Evolutionary conservation across 2,329 filamentous ascomycete genomes (phyloP).

Genomic region (Alternaria conjuncta): DNA sequence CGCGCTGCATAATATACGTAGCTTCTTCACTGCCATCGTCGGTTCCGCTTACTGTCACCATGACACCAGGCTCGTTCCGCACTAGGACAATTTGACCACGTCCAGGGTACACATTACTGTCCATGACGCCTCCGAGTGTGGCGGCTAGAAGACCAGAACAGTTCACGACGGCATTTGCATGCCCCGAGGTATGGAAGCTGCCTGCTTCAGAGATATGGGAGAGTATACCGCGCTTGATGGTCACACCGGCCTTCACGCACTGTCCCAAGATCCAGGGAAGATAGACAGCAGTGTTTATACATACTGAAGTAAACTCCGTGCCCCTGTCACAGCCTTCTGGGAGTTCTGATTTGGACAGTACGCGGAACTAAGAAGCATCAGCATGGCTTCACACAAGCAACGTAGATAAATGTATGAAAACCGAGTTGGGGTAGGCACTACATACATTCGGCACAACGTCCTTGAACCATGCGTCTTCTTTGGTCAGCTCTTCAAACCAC

Average conservation of each 20-base stretch:
- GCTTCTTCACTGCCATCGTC: constrained; percentile 76
- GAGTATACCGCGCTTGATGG: constrained; percentile 55
- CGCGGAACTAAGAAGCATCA: constrained; percentile 60
- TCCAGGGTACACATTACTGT: constrained; percentile 73
- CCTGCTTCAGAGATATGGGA: constrained; percentile 77
- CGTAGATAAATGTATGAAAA: neutral
- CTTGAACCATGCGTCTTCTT: constrained; percentile 75
- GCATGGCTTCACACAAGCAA: neutral
- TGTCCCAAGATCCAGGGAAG: constrained; percentile 84
- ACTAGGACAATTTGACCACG: constrained; percentile 87
- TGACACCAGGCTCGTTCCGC: constrained; percentile 74
- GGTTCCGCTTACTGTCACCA: constrained; percentile 73
- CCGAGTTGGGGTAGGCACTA: neutral
- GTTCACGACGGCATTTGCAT: constrained; percentile 78
- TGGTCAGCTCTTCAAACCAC: constrained; percentile 72
- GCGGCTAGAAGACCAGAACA: constrained; percentile 80
- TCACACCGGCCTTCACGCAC: constrained; percentile 75
- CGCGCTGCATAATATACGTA: constrained; percentile 82
- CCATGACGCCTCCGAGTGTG: constrained; percentile 81
- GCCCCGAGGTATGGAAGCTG: constrained; percentile 61
- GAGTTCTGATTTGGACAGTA: constrained; percentile 63
- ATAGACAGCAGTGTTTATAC: constrained; percentile 90
- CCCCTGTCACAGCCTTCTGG: constrained; percentile 72
- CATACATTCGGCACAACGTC: constrained; percentile 71
- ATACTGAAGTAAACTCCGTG: constrained; percentile 80